Base-by-base conservation (phyloP, 2,329 filamentous ascomycete species). In the Penicillium sp. region DNA sequence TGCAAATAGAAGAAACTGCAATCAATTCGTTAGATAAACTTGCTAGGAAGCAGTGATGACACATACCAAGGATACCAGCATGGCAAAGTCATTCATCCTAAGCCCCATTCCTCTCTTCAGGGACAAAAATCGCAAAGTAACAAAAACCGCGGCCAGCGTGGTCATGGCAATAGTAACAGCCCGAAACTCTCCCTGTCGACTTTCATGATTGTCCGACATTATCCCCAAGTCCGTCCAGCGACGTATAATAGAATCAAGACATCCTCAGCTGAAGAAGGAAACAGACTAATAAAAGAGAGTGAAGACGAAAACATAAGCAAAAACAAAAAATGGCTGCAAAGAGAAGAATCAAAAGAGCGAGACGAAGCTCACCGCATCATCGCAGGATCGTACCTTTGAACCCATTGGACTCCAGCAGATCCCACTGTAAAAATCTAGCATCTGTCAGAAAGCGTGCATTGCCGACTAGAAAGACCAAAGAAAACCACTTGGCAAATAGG, bases 81-180 rank as follows among this genome's bases (percentile, higher is more conserved):
- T 55, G 27, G 44, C 18, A 50, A 44, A 55, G 22, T 62, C 54
- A 42, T 61, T 54, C 12, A 40, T 9, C 1, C 45, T 45, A 46
- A 49, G 35, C 2, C 27, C 23, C 6, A 56, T 12, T 2, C 51
- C 45, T 26, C 53, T 59, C 35, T 53, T 57, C 41, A 48, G 29
- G 15, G 54, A 43, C 14, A 56, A 18, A 44, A 56, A 54, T 20
- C 58, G 46, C 22, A 63, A 37, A 33, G 49, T 37, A 11, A 59
- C 53, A 12, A 62, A 57, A 9, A 56, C n/a, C 6, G 53, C 29
- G 11, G 46, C 56, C 25, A 62, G 48, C 5, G 45, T 47, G 6
- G 54, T 54, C 60, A 59, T 51, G 18, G 49, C 26, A 20, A 59
- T 54, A 7, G 56, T 60, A 11, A 42, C 49, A 2, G 58, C 49